Conservation (phyloP, 2,329 filamentous ascomycete genomes). For the Aureobasidium vineae region DNA sequence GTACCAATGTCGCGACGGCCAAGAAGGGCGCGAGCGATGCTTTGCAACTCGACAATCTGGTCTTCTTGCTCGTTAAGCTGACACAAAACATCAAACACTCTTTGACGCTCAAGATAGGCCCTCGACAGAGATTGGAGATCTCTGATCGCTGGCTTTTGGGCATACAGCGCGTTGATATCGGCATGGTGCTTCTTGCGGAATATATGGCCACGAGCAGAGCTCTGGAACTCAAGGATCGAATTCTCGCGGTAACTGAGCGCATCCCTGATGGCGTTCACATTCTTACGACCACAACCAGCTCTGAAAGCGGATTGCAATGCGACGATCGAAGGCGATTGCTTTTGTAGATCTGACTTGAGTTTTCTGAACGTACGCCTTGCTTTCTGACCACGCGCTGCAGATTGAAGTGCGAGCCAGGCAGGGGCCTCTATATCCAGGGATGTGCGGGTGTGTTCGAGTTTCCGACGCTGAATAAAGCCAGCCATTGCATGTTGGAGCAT, state of each 20-base stretch:
- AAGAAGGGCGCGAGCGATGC: constrained; percentile 73
- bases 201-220: constrained; percentile 51
- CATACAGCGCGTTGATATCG: constrained; percentile 55
- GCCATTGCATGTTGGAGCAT: constrained; percentile 45
- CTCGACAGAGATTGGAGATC: constrained; percentile 66
- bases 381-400: constrained; percentile 23
- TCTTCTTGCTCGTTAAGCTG: constrained; percentile 67
- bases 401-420: constrained; percentile 25
- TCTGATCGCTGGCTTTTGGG: constrained; percentile 57
- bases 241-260: constrained; percentile 47
- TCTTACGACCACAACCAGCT: constrained; percentile 32
- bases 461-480: constrained; percentile 42
- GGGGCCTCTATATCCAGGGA: constrained; percentile 16
- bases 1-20: constrained; percentile 70
- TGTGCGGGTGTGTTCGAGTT: neutral
- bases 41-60: constrained; percentile 69
- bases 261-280: constrained; percentile 30
- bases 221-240: constrained; percentile 52
- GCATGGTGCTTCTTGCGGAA: constrained; percentile 46
- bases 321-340: constrained; percentile 27
- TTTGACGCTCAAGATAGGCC: constrained; percentile 63
- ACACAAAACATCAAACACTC: constrained; percentile 62
- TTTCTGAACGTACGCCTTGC: constrained; percentile 12
- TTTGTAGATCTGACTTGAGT: constrained; percentile 23
- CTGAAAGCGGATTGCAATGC: constrained; percentile 45